Base-by-base conservation (phyloP, 352 stramenopile genomes). In the Phytophthora pistaciae region DNA sequence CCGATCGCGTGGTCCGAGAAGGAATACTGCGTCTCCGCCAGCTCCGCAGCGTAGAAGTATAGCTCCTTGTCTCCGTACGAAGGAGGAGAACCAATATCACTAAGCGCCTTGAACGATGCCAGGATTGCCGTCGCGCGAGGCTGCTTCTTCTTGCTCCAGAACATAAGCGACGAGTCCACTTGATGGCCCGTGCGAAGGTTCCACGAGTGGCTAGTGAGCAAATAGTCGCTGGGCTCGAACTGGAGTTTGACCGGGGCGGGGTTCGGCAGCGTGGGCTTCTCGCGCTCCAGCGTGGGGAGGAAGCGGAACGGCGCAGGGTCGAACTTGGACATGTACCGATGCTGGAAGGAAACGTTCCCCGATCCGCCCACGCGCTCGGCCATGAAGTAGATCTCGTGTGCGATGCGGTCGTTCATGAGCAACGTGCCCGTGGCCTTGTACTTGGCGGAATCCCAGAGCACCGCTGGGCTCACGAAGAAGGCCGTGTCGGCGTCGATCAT, bases 31-130 rank as follows among this genome's bases (percentile, higher is more conserved):
- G 80, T 69, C 44, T 91, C 80, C 0, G 80, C 80, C 5, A 90
- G 46, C 53, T 90, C 80, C 27, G 76, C 78, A 8, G 83, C 83
- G 27, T 84, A 64, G 72, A 88, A 88, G 29, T 85, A 87, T 2
- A 87, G 57, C 46, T 91, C 77, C 54, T 88, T 91, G 44, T 87
- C 81, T 10, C 79, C 72, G 58, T 87, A 85, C 0, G 78, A 80
- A 3, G 78, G 80, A 25, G 78, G 77, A 0, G 63, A 68, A 9
- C 38, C 48, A 10, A 77, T 38, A 6, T 72, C 53, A 25, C 36
- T 67, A 2, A 78, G 60, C 5, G 77, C 57, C 20, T 85, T 68
- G 54, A 87, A 85, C 4, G 75, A 85, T 0, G 53, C 77, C 18
- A 91, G 57, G 21, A 87, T 81, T 11, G 79, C 74, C 3, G 83